A percentile compares a stretch with the other conserved stretches of the same genome.
Conservation (phyloP, 129 eudicot species). For the Rutidosis leptorrhynchoides region DNA sequence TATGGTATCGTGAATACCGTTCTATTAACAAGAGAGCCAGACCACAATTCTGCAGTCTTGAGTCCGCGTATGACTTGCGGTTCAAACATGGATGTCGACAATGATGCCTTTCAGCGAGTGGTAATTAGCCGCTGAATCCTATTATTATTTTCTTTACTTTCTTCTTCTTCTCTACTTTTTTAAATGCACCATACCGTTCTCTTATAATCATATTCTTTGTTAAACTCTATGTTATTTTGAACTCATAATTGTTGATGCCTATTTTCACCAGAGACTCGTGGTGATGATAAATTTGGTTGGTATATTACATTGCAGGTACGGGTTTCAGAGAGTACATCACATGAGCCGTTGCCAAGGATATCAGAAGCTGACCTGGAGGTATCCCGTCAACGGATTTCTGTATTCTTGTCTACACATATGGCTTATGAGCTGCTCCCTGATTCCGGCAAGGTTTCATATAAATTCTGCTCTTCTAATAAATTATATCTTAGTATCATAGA, state of each 20-base stretch:
- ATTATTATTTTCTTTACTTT: background rate
- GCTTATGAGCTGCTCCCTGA: constrained; percentile 90
- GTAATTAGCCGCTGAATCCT: constrained; percentile 34
- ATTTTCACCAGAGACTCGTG: background rate
- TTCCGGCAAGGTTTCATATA: constrained; percentile 76
- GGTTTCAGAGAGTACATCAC: constrained; percentile 58
- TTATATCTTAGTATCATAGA: background rate
- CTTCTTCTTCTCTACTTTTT: no score
- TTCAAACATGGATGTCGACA: constrained; percentile 90
- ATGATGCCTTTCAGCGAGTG: constrained; percentile 69
- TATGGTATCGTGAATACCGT: constrained; percentile 75
- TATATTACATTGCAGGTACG: constrained; percentile 38
- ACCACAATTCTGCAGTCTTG: constrained; percentile 43
- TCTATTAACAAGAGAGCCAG: constrained; percentile 58
- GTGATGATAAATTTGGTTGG: background rate
- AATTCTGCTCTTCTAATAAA: background rate
- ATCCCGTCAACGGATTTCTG: constrained; percentile 65
- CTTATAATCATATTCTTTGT: constrained; percentile 8
- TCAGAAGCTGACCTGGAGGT: constrained; percentile 70
- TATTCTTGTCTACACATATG: constrained; percentile 60
- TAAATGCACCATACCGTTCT: no score
- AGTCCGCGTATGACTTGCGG: constrained; percentile 52
- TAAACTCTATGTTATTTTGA: background rate
- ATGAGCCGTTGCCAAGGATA: constrained; percentile 50
- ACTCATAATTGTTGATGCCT: constrained; percentile 3